Evolutionary conservation across 352 stramenopile species (phyloP).

Genomic region (Globisporangium radiosum): DNA sequence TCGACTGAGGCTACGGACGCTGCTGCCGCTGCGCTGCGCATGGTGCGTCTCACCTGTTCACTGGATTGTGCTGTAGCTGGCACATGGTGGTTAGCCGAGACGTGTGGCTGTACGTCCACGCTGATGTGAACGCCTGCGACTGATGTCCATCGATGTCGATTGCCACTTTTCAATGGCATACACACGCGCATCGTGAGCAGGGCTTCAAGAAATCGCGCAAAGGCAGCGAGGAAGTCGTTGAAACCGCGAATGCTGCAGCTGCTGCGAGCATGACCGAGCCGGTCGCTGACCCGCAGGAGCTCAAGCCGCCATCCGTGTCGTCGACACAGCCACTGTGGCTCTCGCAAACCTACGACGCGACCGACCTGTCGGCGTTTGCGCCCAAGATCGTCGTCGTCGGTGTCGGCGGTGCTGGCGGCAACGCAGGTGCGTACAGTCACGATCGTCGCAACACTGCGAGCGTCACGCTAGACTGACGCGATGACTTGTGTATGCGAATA

Average conservation of each 20-base stretch:
- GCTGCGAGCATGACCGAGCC: conserved; percentile 5
- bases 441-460: too few relatives aligned
- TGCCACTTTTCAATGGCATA: too few relatives aligned
- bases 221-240: conserved; percentile 15
- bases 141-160: too few relatives aligned
- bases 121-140: too few relatives aligned
- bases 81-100: too few relatives aligned
- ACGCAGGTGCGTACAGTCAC: conserved; percentile 41
- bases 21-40: conserved; percentile 59
- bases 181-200: conserved; percentile 12
- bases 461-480: too few relatives aligned
- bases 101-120: too few relatives aligned
- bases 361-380: conserved; percentile 68
- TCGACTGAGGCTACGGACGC: conserved; percentile 69
- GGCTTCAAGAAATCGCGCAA: conserved; percentile 53
- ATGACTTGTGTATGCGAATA: too few relatives aligned
- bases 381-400: conserved; percentile 86
- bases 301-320: conserved; percentile 32
- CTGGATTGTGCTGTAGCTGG: neutral
- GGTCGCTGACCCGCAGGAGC: conserved; percentile 25
- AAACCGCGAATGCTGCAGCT: conserved; percentile 1
- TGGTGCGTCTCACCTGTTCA: conserved; percentile 24
- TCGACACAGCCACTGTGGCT: conserved; percentile 76
- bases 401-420: conserved; percentile 83
- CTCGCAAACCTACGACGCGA: conserved; percentile 48